A percentile compares a stretch with the other conserved stretches of the same genome.
Conservation (phyloP, 176 grass and related monocot species). For the Tuctoria greenei region DNA sequence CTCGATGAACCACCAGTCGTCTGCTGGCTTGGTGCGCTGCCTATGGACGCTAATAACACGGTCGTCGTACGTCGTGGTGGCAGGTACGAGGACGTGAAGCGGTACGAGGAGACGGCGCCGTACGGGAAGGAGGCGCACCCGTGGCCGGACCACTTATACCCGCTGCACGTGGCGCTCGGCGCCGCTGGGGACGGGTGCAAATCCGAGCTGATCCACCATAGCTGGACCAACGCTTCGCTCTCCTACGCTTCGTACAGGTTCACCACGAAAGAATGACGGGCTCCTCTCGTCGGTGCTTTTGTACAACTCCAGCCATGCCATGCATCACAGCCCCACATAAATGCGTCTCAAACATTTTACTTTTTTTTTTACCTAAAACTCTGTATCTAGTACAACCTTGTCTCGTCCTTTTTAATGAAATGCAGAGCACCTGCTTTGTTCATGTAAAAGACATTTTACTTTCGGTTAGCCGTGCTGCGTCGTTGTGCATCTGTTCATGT, state of each 20-base stretch:
- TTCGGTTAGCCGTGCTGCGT: not conserved
- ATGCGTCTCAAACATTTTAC: not conserved
- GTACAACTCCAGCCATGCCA: no score
- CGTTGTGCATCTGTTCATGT: no score
- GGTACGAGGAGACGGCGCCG: constrained; percentile 61
- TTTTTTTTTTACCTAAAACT: no score
- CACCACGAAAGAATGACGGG: constrained; percentile 35
- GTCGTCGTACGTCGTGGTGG: not conserved
- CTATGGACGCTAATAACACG: not conserved
- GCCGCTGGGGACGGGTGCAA: constrained; percentile 63
- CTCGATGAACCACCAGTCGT: not conserved
- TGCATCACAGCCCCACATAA: no score
- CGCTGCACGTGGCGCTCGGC: constrained; percentile 86
- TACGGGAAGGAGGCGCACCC: constrained; percentile 68
- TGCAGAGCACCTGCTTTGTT: no score
- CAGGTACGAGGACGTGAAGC: constrained; percentile 74
- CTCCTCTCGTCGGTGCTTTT: not conserved
- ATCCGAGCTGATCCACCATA: constrained; percentile 66
- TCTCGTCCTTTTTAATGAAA: no score
- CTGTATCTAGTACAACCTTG: no score
- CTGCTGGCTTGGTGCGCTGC: not conserved
- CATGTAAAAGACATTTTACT: not conserved
- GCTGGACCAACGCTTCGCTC: constrained; percentile 60
- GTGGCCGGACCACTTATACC: constrained; percentile 79
- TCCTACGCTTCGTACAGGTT: constrained; percentile 74